Conservation (phyloP, 345 rosid genomes). For the Brassica napus region Da-Ae NC_063444.1:44877001-44877500, state of each 20-base stretch:
- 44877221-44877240: constrained; percentile 68
- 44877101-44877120: constrained; percentile 44
- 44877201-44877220: constrained; percentile 51
- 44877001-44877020: constrained; percentile 25
- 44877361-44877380: constrained; percentile 43
- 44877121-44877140: constrained; percentile 43
- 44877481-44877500: not conserved
- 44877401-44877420: constrained; percentile 85
- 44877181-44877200: constrained; percentile 53
- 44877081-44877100: constrained; percentile 50
- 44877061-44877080: constrained; percentile 46
- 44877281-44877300: constrained; percentile 52
- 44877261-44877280: constrained; percentile 59
- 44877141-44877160: constrained; percentile 56
- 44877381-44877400: constrained; percentile 94
- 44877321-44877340: constrained; percentile 3
- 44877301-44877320: constrained; percentile 6
- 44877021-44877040: constrained; percentile 45
- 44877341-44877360: not conserved
- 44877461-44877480: not conserved
- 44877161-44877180: constrained; percentile 43
- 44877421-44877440: constrained; percentile 62
- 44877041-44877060: constrained; percentile 50
- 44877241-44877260: constrained; percentile 42
- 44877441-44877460: not conserved